Percentiles rank a stretch among this genome's conserved stretches.
Conservation (phyloP, 345 rosid species). For the Citrus trifoliata region DNA sequence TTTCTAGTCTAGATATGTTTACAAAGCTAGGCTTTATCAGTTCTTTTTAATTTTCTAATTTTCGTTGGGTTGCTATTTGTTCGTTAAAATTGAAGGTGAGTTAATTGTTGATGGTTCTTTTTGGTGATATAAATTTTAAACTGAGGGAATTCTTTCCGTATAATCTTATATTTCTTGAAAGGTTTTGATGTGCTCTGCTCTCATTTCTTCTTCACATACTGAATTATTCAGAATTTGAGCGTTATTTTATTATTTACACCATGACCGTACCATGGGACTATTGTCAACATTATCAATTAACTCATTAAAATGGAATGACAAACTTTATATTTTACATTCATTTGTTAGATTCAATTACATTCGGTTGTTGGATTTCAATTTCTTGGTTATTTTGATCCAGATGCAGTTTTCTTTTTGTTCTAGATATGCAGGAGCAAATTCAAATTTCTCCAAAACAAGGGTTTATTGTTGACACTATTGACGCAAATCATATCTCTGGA, state of each 20-base stretch:
- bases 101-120: too few species aligned
- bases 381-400: background rate
- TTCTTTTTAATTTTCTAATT: background rate
- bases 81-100: background rate
- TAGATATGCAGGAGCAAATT: conserved; percentile 27
- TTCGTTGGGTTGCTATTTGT: background rate
- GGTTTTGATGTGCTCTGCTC: background rate
- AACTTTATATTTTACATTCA: background rate
- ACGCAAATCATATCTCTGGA: conserved; percentile 50
- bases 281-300: background rate
- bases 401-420: background rate
- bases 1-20: background rate
- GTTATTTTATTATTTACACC: background rate
- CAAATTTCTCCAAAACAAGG: conserved; percentile 22
- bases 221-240: background rate
- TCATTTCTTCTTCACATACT: background rate
- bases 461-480: conserved; percentile 36
- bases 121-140: background rate
- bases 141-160: background rate
- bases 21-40: background rate
- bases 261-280: background rate
- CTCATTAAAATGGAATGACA: background rate
- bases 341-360: background rate
- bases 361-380: background rate
- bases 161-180: background rate